Evolutionary conservation across 106 monocot genomes (phyloP).

Genomic region (Dioscorea zingiberensis): DNA sequence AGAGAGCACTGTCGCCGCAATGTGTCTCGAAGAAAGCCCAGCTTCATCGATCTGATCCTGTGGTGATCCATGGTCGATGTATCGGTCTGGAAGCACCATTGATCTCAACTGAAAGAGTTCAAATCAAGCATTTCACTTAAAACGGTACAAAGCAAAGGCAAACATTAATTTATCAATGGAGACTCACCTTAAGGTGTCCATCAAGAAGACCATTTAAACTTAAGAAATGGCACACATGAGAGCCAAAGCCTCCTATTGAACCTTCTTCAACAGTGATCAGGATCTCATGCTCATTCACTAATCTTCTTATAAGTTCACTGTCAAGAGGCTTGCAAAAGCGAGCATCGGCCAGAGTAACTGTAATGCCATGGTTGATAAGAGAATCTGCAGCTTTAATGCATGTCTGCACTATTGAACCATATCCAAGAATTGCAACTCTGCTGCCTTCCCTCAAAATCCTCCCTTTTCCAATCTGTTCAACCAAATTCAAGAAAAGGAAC

Average conservation of each 20-base stretch:
- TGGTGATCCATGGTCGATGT: constrained; percentile 67
- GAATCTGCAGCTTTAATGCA: constrained; percentile 47
- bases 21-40: constrained; percentile 49
- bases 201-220: constrained; percentile 55
- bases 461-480: constrained; percentile 72
- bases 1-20: constrained; percentile 48
- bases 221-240: constrained; percentile 59
- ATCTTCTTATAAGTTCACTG: constrained; percentile 33
- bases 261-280: constrained; percentile 72
- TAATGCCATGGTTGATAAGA: constrained; percentile 31
- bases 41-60: constrained; percentile 62
- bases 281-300: constrained; percentile 52
- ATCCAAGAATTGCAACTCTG: constrained; percentile 55
- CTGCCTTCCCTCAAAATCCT: constrained; percentile 64
- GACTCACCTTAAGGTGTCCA: constrained; percentile 49
- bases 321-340: constrained; percentile 79
- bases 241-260: constrained; percentile 66
- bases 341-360: constrained; percentile 45
- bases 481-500: background rate
- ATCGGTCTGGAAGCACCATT: constrained; percentile 62
- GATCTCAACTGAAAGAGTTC: constrained; percentile 53
- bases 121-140: no score
- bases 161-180: no score
- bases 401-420: constrained; percentile 53
- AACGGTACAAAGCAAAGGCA: no score